Evolutionary conservation across 2,329 filamentous ascomycete species (phyloP), one percentile per base, ranked within the genome.

Genomic region (Neofusicoccum kwambonambiense): DNA sequence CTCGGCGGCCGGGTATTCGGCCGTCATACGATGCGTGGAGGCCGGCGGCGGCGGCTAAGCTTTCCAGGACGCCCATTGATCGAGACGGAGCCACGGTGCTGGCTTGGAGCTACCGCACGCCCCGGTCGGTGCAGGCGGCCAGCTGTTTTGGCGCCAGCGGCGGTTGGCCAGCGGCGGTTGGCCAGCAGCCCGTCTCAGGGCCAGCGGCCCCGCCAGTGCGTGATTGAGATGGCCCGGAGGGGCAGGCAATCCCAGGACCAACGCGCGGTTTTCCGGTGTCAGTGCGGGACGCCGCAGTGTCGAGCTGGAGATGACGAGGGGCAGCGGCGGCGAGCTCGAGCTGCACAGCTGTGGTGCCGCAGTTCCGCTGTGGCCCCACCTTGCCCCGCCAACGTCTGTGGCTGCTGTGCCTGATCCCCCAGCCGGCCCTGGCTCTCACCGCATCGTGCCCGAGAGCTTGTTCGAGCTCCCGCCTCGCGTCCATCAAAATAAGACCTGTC

Each of bases 361-460:
- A 57, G 54, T 57, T 57, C 54, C 54, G 54, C 54, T 57, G 39
- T 22, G 22, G 54, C 54, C 54, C 54, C 54, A 57, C 54, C 17
- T 19, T 15, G 54, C 54, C 54, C 54, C 54, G 39, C 54, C 54
- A 31, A 34, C 39, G 54, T 44, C 54, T 57, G 54, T 57, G 54
- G 54, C 54, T 57, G 54, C 44, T 44, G 54, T 45, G 54, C 39
- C 54, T 41, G 54, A 45, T 57, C 54, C 54, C 8, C 22, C 42
- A 39, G 5, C 52, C 19, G 37, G 52, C 52, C 52, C 52, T 57
- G 54, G n/a, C 54, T 19, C 54, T 57, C 54, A 57, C 54, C 54
- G 54, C 54, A 57, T 57, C 54, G 54, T 57, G 42, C 42, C 37
- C 17, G 31, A 11, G 37, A 42, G 47, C 37, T 42, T 27, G 4